phyloP scores from a whole-genome alignment of 768 basidiomycete species.

The Terana coerulea region DNA sequence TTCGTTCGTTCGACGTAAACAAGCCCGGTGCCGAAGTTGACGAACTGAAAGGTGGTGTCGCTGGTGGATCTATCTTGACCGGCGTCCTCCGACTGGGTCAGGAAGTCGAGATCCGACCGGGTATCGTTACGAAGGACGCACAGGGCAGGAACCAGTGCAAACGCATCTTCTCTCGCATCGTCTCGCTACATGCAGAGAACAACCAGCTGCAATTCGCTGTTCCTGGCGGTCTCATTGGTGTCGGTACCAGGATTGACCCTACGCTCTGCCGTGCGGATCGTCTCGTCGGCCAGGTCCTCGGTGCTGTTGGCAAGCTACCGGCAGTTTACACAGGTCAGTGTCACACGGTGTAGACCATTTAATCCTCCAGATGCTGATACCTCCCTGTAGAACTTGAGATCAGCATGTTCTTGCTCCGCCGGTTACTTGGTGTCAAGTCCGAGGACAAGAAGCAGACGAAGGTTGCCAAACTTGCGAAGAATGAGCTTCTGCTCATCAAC shows the following conservation, averaged over 20 bases:
- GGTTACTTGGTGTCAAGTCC: slow-evolving; percentile 95
- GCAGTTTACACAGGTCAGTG: slow-evolving; percentile 80
- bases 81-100: slow-evolving; percentile 88
- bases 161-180: slow-evolving; percentile 89
- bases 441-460: slow-evolving; percentile 99
- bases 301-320: slow-evolving; percentile 91
- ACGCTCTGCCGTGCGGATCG: slow-evolving; percentile 96
- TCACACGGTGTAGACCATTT: background rate
- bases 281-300: slow-evolving; percentile 93
- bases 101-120: slow-evolving; percentile 96
- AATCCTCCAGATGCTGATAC: background rate
- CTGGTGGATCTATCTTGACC: slow-evolving; percentile 92
- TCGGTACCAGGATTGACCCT: slow-evolving; percentile 95
- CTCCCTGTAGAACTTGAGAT: slow-evolving; percentile 73
- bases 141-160: slow-evolving; percentile 88
- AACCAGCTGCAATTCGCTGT: slow-evolving; percentile 94
- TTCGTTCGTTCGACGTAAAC: slow-evolving; percentile 99
- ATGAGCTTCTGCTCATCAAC: slow-evolving; percentile 93
- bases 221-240: slow-evolving; percentile 97
- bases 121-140: slow-evolving; percentile 93
- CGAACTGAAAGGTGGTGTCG: slow-evolving; percentile 97
- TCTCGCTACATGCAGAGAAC: slow-evolving; percentile 91
- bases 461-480: slow-evolving; percentile 86
- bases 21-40: slow-evolving; percentile 97
- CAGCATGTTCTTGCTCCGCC: slow-evolving; percentile 89